Evolutionary conservation across 495 filamentous ascomycete species (phyloP), one percentile per base, ranked within the genome.

Genomic region (Staphylotrichum tortipilum): DNA sequence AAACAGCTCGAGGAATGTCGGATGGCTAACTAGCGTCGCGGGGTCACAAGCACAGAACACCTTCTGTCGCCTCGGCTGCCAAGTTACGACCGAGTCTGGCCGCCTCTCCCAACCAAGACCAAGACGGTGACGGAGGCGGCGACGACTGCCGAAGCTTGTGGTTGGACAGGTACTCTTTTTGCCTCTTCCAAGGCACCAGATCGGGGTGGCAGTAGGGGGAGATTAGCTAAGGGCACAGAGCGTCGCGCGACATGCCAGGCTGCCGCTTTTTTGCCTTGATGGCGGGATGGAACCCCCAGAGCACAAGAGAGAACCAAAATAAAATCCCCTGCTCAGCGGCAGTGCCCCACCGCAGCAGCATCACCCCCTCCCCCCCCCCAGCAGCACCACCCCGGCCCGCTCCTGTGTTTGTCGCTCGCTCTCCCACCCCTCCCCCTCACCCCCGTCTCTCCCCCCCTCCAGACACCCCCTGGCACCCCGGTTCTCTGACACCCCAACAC

Each of bases 251-350:
- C 47, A 39, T 47, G 43, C 59, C 59, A 65, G 62, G 62, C 59
- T 62, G 57, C 62, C 50, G 56, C 47, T 49, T 65, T 64, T 50
- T 38, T 45, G 53, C 24, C 52, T n/a, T n/a, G n/a, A n/a, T n/a
- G n/a, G n/a, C n/a, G n/a, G n/a, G n/a, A n/a, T n/a, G n/a, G n/a
- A n/a, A n/a, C n/a, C n/a, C n/a, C n/a, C n/a, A n/a, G n/a, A n/a
- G n/a, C n/a, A n/a, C n/a, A n/a, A n/a, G n/a, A n/a, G 10, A 28
- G 30, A 55, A 54, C 52, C 57, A 56, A 54, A 57, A 55, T 54
- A 60, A 56, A n/a, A n/a, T n/a, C 48, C 42, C 55, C 55, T 53
- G 56, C 41, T 52, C 53, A 29, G 56, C 53, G 56, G 56, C 53
- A 52, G 56, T 62, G 59, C 50, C 48, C 39, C 43, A 23, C 52